Evolutionary conservation across 495 filamentous ascomycete genomes (phyloP), one percentile per base, ranked within the genome.

Genomic region (Daldinia vernicosa): DNA sequence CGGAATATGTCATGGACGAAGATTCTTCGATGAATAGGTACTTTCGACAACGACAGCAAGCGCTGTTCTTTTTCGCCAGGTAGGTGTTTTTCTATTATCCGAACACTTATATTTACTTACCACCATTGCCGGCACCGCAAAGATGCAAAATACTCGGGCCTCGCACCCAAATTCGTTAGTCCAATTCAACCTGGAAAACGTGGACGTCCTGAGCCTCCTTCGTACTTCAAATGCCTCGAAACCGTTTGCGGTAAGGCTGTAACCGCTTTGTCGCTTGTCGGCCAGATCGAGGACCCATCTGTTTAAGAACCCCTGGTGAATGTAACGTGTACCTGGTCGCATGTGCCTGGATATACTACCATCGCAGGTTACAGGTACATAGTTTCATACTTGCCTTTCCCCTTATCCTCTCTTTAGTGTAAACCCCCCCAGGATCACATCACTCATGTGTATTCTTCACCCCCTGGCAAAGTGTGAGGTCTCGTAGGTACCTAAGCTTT

Each of bases 171-270:
- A 30, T 30, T 11, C 50, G 50, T n/a, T 53, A 53, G 27, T 27
- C 11, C 12, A 24, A 53, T 53, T 30, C 50, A 30, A 27, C 50
- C 50, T 15, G 30, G 50, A 53, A 53, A 53, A 53, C 24, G 24
- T 52, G 58, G 47, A 19, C 17, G 15, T 57, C 56, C 8, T 32
- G 45, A 59, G 57, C 59, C 53, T 60, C 32, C 32, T 60, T 58
- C 37, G 30, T 37, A 65, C 43, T 53, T 55, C 57, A 57, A n/a
- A 28, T 50, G 60, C 57, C 61, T 47, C 61, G 63, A 73, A 73
- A 58, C 61, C 52, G 53, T 66, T 53, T 27, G 30, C 28, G 63
- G 52, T 66, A 73, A 69, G 70, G 58, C 70, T 73, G 70, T 69
- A 73, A 73, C 66, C 52, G 22, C 52, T 63, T 63, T 63, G 39